Percentiles rank a stretch among this genome's conserved stretches.
These are phyloP conservation scores for Tetrahymena borealis DNA, from an alignment of 73 alveolate genomes.

Conservation along the genomic window DNA sequence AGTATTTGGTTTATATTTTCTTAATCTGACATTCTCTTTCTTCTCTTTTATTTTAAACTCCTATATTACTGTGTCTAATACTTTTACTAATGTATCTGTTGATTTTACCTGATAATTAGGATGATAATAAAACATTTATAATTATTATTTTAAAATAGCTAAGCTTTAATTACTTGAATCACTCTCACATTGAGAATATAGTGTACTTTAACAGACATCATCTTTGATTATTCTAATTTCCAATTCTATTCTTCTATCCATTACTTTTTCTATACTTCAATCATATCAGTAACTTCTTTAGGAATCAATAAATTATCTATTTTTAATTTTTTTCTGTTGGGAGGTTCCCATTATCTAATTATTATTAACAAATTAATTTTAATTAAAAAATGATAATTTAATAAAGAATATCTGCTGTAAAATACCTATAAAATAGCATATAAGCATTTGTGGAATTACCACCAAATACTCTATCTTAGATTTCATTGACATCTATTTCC, in stretches of 20 bases:
- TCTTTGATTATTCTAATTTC: not conserved
- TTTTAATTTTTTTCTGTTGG: not conserved
- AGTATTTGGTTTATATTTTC: constrained; percentile 29
- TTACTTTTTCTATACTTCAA: not conserved
- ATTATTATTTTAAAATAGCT: not conserved
- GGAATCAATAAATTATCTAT: not conserved
- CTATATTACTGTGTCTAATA: not conserved
- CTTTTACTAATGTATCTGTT: not conserved
- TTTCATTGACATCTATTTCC: constrained; percentile 46
- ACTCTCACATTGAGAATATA: not conserved
- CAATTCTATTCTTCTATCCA: not conserved
- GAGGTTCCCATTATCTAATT: not conserved
- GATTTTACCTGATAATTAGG: not conserved
- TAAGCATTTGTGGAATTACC: constrained; percentile 76
- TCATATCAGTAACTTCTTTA: not conserved
- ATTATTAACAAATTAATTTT: not conserved
- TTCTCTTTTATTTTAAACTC: not conserved
- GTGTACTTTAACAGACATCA: not conserved
- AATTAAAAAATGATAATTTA: not conserved
- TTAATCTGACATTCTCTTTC: constrained; percentile 20
- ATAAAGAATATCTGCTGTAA: too few relatives aligned
- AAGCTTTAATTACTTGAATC: not conserved
- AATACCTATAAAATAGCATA: constrained; percentile 78
- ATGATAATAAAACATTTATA: not conserved
- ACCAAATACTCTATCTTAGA: constrained; percentile 50